Conservation (phyloP, 768 basidiomycete genomes). For the Russula virescens region DNA sequence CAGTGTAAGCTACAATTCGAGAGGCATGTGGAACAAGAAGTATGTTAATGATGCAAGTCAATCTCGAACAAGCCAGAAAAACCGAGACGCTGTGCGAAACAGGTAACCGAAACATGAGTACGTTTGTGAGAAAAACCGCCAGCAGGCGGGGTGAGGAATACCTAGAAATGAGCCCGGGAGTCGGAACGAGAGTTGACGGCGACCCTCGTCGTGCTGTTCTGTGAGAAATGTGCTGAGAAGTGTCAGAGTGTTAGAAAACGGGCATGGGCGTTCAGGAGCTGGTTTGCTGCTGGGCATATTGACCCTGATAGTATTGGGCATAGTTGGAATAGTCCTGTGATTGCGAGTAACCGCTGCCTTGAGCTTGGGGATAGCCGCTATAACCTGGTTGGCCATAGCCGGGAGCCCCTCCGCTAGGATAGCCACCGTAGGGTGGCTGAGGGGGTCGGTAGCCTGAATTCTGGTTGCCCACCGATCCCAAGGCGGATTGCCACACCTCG, state of each 20-base stretch:
- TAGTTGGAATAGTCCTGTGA: slow-evolving; percentile 77
- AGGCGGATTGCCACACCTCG: slow-evolving; percentile 69
- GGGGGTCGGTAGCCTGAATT: slow-evolving; percentile 61
- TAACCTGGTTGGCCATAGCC: slow-evolving; percentile 24
- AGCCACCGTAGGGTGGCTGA: slow-evolving; percentile 54
- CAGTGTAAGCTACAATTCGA: slow-evolving; percentile 25
- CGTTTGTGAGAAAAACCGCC: slow-evolving; percentile 18
- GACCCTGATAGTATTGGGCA: slow-evolving; percentile 82
- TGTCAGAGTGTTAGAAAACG: slow-evolving; percentile 29
- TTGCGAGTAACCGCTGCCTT: slow-evolving; percentile 30
- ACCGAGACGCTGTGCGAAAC: slow-evolving; percentile 10
- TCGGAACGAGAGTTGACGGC: slow-evolving; percentile 23
- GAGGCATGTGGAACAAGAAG: slow-evolving; percentile 21
- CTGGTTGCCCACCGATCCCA: slow-evolving; percentile 31
- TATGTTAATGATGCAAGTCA: slow-evolving; percentile 24
- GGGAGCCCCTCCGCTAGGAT: slow-evolving; percentile 17
- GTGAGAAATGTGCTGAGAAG: slow-evolving; percentile 25
- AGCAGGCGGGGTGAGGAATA: slow-evolving; percentile 22
- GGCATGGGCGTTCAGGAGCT: slow-evolving; percentile 42
- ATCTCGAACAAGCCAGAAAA: slow-evolving; percentile 16
- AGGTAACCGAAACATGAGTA: slow-evolving; percentile 24
- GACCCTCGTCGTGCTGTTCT: slow-evolving; percentile 24
- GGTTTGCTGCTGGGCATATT: slow-evolving; percentile 77
- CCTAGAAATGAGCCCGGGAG: slow-evolving; percentile 22
- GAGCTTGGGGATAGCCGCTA: slow-evolving; percentile 18